Evolutionary conservation across 345 rosid species (phyloP).

Genomic region (Eucalyptus polyanthemos): DNA sequence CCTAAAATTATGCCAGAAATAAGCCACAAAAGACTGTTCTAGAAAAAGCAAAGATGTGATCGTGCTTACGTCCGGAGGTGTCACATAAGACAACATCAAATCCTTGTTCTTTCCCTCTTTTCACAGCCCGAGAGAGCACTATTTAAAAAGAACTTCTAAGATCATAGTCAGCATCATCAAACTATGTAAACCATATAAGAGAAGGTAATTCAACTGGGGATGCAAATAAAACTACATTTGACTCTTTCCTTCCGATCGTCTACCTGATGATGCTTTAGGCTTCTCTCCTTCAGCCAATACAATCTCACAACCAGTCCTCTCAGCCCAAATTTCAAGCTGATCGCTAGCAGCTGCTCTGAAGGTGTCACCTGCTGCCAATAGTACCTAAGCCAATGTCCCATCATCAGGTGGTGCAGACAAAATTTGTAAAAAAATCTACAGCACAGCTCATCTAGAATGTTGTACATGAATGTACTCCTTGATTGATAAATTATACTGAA

Average conservation of each 20-base stretch:
- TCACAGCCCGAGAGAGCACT: constrained; percentile 95
- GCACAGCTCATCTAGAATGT: not conserved
- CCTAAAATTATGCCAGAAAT: not conserved
- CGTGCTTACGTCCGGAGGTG: constrained; percentile 89
- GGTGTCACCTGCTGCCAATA: constrained; percentile 98
- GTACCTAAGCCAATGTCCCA: constrained; percentile 42
- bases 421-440: not conserved
- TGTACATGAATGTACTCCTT: not conserved
- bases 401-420: constrained; percentile 2
- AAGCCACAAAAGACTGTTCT: not conserved
- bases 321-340: constrained; percentile 96
- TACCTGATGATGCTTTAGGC: constrained; percentile 88
- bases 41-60: not conserved
- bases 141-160: constrained; percentile 41
- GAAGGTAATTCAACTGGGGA: not conserved
- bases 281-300: constrained; percentile 67
- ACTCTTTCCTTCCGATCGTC: not conserved
- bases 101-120: constrained; percentile 79
- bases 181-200: not conserved
- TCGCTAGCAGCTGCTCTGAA: constrained; percentile 98
- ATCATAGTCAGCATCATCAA: constrained; percentile 7
- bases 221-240: not conserved
- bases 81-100: constrained; percentile 85
- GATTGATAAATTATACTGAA: not conserved
- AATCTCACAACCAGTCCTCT: constrained; percentile 87